Evolutionary conservation across 1,284 basidiomycete species (phyloP), one percentile per base, ranked within the genome.

Genomic region (Trametes polyzona): DNA sequence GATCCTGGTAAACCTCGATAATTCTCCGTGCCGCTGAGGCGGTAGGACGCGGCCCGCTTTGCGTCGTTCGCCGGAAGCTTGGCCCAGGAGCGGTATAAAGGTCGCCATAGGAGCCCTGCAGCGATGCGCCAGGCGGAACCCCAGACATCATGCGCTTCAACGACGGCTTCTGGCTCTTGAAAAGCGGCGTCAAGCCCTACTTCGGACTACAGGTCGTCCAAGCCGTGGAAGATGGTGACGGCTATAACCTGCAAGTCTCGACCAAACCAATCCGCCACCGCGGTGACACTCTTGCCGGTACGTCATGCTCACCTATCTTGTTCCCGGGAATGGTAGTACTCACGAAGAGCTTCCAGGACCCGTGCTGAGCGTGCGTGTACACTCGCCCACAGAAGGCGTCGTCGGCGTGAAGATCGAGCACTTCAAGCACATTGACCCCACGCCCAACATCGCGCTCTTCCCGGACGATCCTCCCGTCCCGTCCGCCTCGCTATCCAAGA

Each of bases 121-220:
- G 26, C 17, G 44, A 35, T 53, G 32, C 6, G 42, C 39, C 24
- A 23, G 19, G 12, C 30, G 29, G 16, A 1, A 17, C 36, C 27
- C 21, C 23, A 21, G 21, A 26, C 58, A 46, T 19, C 33, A 75
- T 74, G 73, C 68, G 71, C 26, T 74, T 75, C 70, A 76, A 73
- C 67, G 84, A 90, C 73, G 87, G 88, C 19, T 85, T 90, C 59
- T 88, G 86, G 86, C 74, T 86, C 23, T 71, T 88, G 63, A 84
- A 86, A 62, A 79, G 82, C 57, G 85, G 83, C 42, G 82, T 88
- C 51, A 88, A 86, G 66, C 75, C 83, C 3, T 79, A 76, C 63
- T 83, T 82, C 62, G 84, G 80, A 33, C 72, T 86, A 23, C 80
- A 86, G 65, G 81, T 83, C 49, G 76, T 80, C 24, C 76, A 82